Conservation (phyloP, 106 monocot species). For the Dactylorhiza incarnata region DNA sequence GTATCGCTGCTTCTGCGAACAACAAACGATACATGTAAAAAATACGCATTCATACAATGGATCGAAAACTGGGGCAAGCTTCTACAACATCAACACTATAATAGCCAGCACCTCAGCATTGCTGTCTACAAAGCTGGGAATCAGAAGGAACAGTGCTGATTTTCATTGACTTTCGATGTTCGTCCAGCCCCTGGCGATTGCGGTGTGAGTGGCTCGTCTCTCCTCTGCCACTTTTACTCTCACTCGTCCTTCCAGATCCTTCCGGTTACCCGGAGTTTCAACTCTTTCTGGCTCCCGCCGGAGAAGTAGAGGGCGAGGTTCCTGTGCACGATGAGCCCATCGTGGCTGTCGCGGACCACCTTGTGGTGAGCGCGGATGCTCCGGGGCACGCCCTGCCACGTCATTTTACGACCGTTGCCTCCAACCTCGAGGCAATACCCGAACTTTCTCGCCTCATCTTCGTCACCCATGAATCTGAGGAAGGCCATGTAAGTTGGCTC, state of each 20-base stretch:
- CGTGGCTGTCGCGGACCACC: constrained; percentile 32
- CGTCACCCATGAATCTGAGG: constrained; percentile 41
- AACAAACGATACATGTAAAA: too few species aligned
- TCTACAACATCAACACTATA: too few species aligned
- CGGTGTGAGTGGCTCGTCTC: too few species aligned
- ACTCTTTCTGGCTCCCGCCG: constrained; percentile 23
- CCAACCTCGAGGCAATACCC: constrained; percentile 40
- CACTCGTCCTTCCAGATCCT: constrained; percentile 35
- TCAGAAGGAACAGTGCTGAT: too few species aligned
- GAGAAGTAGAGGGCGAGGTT: constrained; percentile 42
- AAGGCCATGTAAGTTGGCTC: constrained; percentile 41
- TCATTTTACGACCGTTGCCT: constrained; percentile 26
- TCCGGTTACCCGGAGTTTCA: constrained; percentile 33
- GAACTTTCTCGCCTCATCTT: constrained; percentile 33
- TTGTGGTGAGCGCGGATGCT: constrained; percentile 36
- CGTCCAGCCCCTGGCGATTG: too few species aligned
- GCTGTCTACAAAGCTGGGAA: too few species aligned
- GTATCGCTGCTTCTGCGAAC: too few species aligned
- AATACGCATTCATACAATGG: too few species aligned
- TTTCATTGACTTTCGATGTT: too few species aligned
- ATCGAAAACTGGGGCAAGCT: too few species aligned
- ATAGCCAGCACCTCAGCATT: too few species aligned
- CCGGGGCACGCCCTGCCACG: constrained; percentile 37
- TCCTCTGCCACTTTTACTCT: not conserved
- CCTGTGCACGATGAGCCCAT: constrained; percentile 31